Evolutionary conservation across 2,329 filamentous ascomycete genomes (phyloP), one percentile per base, ranked within the genome.

Genomic region (Trichoderma sp.): DNA sequence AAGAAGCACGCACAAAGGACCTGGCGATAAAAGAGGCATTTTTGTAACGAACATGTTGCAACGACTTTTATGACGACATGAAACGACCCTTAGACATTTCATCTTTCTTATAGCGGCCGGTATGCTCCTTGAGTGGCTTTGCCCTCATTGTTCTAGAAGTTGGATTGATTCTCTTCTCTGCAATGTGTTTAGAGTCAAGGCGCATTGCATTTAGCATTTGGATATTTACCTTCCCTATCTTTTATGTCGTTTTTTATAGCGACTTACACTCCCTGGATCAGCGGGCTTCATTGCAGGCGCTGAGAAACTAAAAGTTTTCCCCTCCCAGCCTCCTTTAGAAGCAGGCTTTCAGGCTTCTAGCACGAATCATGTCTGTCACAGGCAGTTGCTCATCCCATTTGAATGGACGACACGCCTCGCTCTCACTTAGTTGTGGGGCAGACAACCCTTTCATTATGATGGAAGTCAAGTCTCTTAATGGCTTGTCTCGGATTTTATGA

Each of bases 1-100:
- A 43, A 64, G 55, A 64, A 24, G 33, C 70, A 70, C 70, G 19
- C 40, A 62, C 47, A n/a, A 49, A 58, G 21, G 40, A 56, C 21
- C 57, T 63, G 29, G 57, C 53, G 64, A 68, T 49, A 49, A 61
- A 43, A 49, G 57, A 40, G 53, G 49, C 56, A 58, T 68, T 33
- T 40, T 68, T 64, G 67, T 66, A 47, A 53, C 56, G 58, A 24
- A 70, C 71, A 70, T 43, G 62, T 72, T 74, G 68, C 68, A 70
- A 76, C 72, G 74, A 75, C 68, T 72, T 56, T 72, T 71, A 75
- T 72, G 71, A 75, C 70, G 73, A 75, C 68, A 73, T 66, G 72
- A 73, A 71, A 74, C 72, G 72, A 72, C 67, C 33, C 61, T 57
- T 72, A 70, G 68, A 70, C 64, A 64, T 52, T 57, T 68, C 52